Percentiles rank a stretch among this genome's conserved stretches.
phyloP scores from a whole-genome alignment of 2,329 filamentous ascomycete species.

The Alternaria solani region DNA sequence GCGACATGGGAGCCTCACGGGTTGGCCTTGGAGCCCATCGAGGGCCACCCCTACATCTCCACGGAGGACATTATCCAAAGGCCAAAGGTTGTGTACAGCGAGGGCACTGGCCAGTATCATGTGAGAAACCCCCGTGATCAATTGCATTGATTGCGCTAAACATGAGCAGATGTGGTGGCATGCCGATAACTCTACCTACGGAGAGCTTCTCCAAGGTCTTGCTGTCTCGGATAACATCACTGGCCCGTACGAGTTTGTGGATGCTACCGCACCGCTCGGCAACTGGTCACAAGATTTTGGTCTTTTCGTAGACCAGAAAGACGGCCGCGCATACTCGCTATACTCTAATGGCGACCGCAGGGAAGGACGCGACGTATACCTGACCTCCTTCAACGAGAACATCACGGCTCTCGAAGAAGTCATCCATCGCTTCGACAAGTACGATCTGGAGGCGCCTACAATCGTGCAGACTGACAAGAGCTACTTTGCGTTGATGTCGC shows the following conservation, averaged over 20 bases:
- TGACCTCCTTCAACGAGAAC: slow-evolving; percentile 63
- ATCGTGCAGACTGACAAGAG: slow-evolving; percentile 68
- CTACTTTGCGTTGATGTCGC: slow-evolving; percentile 69
- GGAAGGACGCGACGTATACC: slow-evolving; percentile 65
- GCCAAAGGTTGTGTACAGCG: slow-evolving; percentile 68
- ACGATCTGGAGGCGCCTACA: slow-evolving; percentile 67
- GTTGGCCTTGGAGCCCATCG: slow-evolving; percentile 62
- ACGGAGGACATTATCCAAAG: slow-evolving; percentile 67
- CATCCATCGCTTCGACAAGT: slow-evolving; percentile 66
- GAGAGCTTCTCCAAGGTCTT: slow-evolving; percentile 64
- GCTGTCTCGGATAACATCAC: slow-evolving; percentile 62
- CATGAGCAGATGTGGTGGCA: slow-evolving; percentile 65
- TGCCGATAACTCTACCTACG: slow-evolving; percentile 66
- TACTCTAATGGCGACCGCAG: slow-evolving; percentile 67
- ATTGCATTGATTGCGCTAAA: background rate
- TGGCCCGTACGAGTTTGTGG: slow-evolving; percentile 64
- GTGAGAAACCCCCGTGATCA: slow-evolving; percentile 44
- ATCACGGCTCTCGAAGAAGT: slow-evolving; percentile 62
- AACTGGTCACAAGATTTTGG: slow-evolving; percentile 72
- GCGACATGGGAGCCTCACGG: slow-evolving; percentile 67
- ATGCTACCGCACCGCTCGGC: slow-evolving; percentile 63
- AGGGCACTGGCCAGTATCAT: slow-evolving; percentile 64
- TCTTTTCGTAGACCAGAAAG: slow-evolving; percentile 67
- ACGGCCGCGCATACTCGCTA: slow-evolving; percentile 63
- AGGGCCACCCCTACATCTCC: slow-evolving; percentile 64